phyloP scores from a whole-genome alignment of 2,329 filamentous ascomycete genomes.

The Colletotrichum tofieldiae region DNA sequence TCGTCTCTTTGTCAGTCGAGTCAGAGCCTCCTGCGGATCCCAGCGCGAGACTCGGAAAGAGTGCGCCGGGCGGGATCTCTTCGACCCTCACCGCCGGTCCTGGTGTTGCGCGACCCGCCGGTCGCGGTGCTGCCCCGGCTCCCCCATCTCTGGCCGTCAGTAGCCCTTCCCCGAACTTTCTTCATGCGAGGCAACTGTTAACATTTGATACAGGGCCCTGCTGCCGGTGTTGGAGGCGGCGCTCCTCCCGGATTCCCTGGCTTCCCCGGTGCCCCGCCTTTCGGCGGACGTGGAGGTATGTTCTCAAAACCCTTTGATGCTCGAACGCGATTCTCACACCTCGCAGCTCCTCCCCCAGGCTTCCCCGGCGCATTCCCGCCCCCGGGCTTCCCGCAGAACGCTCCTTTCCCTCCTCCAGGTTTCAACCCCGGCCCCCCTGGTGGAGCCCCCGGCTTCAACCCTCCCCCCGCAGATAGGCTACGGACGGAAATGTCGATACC shows the following conservation, averaged over 20 bases:
- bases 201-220: constrained; percentile 73
- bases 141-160: constrained; percentile 85
- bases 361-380: constrained; percentile 66
- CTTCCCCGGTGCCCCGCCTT: constrained; percentile 65
- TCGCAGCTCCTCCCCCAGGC: constrained; percentile 63
- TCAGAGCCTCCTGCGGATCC: constrained; percentile 96
- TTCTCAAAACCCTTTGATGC: constrained; percentile 44
- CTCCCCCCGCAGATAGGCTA: constrained; percentile 72
- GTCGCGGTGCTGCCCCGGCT: constrained; percentile 76
- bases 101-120: constrained; percentile 91
- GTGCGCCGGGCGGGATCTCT: constrained; percentile 76
- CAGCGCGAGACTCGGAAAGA: constrained; percentile 87
- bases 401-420: constrained; percentile 65
- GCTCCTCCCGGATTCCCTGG: constrained; percentile 72
- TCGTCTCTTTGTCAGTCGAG: constrained; percentile 95
- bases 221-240: constrained; percentile 86
- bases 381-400: constrained; percentile 58
- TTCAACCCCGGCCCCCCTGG: constrained; percentile 64
- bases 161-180: constrained; percentile 28
- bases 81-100: constrained; percentile 85
- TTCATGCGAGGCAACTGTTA: background rate
- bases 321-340: constrained; percentile 51
- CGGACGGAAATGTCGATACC: constrained; percentile 42
- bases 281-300: constrained; percentile 71
- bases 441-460: constrained; percentile 82